Conservation (phyloP, 176 grass and related monocot genomes). For the Microstegium vimineum region DNA sequence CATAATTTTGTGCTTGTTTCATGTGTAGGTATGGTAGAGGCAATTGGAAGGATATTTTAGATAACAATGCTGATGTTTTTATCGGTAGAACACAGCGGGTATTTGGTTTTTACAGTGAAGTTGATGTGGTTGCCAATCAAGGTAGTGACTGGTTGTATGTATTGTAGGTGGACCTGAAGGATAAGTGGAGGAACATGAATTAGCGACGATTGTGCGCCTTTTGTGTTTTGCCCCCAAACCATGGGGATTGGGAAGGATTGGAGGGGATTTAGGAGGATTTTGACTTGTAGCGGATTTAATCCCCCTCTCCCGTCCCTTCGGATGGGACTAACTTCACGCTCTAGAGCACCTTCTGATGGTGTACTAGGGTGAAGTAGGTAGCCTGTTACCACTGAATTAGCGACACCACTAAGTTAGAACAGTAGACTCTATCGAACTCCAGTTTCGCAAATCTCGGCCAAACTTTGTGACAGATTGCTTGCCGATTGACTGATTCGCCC, state of each 20-base stretch:
- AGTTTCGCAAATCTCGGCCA: too few relatives aligned
- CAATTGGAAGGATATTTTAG: slow-evolving; percentile 64
- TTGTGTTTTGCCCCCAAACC: too few relatives aligned
- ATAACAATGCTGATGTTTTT: slow-evolving; percentile 46
- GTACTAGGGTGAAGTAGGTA: not conserved
- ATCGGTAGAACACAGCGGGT: slow-evolving; percentile 51
- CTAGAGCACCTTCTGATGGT: not conserved
- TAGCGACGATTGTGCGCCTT: too few relatives aligned
- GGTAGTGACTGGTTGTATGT: not conserved
- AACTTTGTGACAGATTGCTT: not conserved
- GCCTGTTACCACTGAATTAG: not conserved
- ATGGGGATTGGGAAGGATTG: not conserved
- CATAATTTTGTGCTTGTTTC: not conserved
- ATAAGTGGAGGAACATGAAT: slow-evolving; percentile 84
- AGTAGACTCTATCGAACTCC: not conserved
- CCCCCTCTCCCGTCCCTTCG: too few relatives aligned
- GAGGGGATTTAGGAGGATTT: not conserved
- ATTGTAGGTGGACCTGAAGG: slow-evolving; percentile 69
- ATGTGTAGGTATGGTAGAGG: slow-evolving; percentile 52
- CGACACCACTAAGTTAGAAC: not conserved
- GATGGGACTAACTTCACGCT: not conserved
- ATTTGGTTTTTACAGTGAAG: not conserved
- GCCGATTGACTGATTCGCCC: too few relatives aligned
- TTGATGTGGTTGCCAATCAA: not conserved
- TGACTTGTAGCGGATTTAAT: not conserved